Conservation (phyloP, 2,329 filamentous ascomycete species). For the Cordyceps tenuipes region DNA sequence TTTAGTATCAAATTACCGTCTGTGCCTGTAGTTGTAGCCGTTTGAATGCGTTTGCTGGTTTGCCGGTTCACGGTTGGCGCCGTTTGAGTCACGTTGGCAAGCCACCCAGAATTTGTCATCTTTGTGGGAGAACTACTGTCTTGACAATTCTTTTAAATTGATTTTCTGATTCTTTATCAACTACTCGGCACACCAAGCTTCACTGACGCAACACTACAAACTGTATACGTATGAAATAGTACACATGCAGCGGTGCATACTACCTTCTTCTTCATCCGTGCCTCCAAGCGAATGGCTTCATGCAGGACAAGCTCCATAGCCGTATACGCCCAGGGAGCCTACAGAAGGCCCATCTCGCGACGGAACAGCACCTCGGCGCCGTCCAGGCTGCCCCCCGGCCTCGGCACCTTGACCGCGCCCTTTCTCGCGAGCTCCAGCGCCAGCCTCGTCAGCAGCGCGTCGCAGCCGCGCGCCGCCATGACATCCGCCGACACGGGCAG, state of each 20-base stretch:
- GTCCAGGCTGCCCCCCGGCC: conserved; percentile 29
- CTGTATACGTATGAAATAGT: not conserved
- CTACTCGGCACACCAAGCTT: not conserved
- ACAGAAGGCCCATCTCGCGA: not conserved
- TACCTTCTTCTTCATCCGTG: not conserved
- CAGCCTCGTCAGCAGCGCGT: conserved; percentile 47
- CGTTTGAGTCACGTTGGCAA: not conserved
- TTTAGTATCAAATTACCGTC: not conserved
- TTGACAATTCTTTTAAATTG: too few relatives aligned
- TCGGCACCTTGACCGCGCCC: conserved; percentile 38
- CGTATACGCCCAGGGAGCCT: not conserved
- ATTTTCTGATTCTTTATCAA: not conserved
- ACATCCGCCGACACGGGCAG: conserved; percentile 34
- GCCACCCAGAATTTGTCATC: too few relatives aligned
- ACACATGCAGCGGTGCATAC: not conserved
- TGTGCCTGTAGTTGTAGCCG: not conserved
- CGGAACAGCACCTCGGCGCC: conserved; percentile 18
- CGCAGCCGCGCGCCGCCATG: conserved; percentile 36
- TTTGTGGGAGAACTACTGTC: too few relatives aligned
- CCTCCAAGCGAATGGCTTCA: not conserved
- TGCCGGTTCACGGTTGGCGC: not conserved
- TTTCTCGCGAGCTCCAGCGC: conserved; percentile 41
- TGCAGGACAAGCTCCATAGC: not conserved
- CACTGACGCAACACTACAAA: not conserved
- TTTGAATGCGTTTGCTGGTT: not conserved